A percentile compares a stretch with the other conserved stretches of the same genome.
These are phyloP conservation scores for Corymbia citriodora DNA, from an alignment of 441 rosid species.

Conservation along the genomic window DNA sequence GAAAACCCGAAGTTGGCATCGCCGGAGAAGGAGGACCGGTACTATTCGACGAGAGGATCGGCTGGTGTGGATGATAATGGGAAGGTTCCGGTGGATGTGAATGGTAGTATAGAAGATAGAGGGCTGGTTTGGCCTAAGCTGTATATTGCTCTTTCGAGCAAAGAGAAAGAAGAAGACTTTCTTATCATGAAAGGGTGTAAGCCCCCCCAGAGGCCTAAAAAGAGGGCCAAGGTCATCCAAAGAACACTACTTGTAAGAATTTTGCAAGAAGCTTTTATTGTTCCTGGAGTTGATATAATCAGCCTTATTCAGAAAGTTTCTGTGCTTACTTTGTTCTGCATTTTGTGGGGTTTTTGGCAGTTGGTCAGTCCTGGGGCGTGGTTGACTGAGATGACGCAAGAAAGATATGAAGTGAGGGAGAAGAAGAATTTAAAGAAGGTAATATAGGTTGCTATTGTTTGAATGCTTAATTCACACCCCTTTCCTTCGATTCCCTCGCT, in stretches of 20 bases:
- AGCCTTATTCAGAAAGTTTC: not conserved
- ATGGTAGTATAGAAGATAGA: constrained; percentile 31
- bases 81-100: constrained; percentile 30
- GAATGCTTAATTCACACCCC: not conserved
- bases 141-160: constrained; percentile 46
- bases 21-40: constrained; percentile 51
- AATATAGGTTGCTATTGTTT: not conserved
- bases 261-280: not conserved
- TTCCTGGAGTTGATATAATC: not conserved
- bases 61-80: constrained; percentile 46
- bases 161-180: constrained; percentile 73
- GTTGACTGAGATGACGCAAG: constrained; percentile 73
- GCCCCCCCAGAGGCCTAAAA: constrained; percentile 71
- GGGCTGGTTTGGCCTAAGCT: constrained; percentile 58
- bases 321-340: not conserved
- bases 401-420: constrained; percentile 75
- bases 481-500: not conserved
- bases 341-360: constrained; percentile 17
- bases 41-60: constrained; percentile 48
- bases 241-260: constrained; percentile 58
- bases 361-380: constrained; percentile 72
- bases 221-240: constrained; percentile 64
- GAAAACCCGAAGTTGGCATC: constrained; percentile 37
- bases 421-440: constrained; percentile 68
- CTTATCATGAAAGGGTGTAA: constrained; percentile 79